Conservation (phyloP, 1,284 basidiomycete genomes). For the Pseudozyma sp. region DNA sequence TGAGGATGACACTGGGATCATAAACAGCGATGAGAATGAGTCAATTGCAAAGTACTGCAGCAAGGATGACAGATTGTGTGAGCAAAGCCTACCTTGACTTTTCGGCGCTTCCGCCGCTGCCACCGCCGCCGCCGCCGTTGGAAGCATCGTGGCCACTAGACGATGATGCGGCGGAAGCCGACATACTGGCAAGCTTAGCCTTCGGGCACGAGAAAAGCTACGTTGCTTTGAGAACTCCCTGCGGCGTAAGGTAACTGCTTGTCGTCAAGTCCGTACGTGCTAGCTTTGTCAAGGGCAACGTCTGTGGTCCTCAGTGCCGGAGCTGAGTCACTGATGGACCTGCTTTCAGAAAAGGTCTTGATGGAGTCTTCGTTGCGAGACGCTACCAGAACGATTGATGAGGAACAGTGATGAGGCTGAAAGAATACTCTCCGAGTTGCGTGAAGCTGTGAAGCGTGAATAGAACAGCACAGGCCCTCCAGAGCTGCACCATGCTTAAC, state of each 20-base stretch:
- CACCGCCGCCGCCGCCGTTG: constrained; percentile 2
- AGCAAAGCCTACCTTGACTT: constrained; percentile 30
- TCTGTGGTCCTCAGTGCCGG: neutral
- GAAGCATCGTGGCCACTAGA: constrained; percentile 40
- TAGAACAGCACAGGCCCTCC: constrained; percentile 19
- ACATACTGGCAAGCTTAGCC: constrained; percentile 15
- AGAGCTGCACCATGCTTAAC: constrained; percentile 13
- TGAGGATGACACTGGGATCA: constrained; percentile 88
- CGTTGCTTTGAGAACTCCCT: neutral
- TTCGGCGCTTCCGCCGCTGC: constrained; percentile 16
- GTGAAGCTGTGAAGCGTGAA: constrained; percentile 5
- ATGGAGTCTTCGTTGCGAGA: neutral
- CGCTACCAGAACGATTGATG: neutral
- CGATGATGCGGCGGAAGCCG: constrained; percentile 36
- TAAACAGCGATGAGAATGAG: too few relatives aligned
- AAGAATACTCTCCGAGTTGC: neutral
- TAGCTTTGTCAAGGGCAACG: neutral
- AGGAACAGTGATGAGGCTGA: too few relatives aligned
- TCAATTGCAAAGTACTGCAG: neutral
- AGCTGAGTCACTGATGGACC: neutral
- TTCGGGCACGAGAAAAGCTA: neutral
- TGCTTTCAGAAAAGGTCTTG: neutral
- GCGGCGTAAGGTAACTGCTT: neutral
- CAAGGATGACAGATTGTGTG: neutral
- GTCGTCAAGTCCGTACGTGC: neutral